phyloP scores from a whole-genome alignment of 2,329 filamentous ascomycete species.

The Epichloe sp. region DNA sequence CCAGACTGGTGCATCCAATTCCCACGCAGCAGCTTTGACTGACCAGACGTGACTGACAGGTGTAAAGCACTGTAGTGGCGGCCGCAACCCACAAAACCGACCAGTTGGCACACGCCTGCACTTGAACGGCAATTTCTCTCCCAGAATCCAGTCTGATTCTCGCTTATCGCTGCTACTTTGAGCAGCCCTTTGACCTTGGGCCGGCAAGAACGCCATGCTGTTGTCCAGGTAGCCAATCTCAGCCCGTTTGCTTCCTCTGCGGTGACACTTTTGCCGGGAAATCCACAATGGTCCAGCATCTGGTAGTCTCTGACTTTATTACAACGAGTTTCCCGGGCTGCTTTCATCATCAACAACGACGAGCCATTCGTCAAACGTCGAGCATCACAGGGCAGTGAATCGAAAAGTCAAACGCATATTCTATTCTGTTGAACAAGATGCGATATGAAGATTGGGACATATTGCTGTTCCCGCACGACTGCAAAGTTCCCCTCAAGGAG shows the following conservation, averaged over 20 bases:
- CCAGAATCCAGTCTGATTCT: not conserved
- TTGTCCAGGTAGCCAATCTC: not conserved
- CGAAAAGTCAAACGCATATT: not conserved
- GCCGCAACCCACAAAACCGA: not conserved
- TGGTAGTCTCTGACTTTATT: not conserved
- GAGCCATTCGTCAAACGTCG: not conserved
- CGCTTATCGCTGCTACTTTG: slow-evolving; percentile 7
- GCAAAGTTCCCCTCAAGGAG: slow-evolving; percentile 61
- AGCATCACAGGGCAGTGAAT: not conserved
- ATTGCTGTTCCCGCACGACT: slow-evolving; percentile 58
- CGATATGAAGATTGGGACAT: slow-evolving; percentile 81
- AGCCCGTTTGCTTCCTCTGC: not conserved
- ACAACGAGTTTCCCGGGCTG: not conserved
- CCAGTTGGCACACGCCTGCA: not conserved
- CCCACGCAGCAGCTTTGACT: not conserved
- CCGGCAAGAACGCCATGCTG: slow-evolving; percentile 4
- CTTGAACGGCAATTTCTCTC: not conserved
- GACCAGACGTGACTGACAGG: not conserved
- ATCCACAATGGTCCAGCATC: not conserved
- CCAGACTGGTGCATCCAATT: not conserved
- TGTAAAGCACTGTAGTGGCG: not conserved
- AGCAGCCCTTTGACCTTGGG: not conserved
- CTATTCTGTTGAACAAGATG: slow-evolving; percentile 37
- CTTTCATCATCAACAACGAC: not conserved
- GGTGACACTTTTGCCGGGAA: not conserved